Evolutionary conservation across 2,329 filamentous ascomycete species (phyloP), one percentile per base, ranked within the genome.

Genomic region (Aspergillus neotritici): DNA sequence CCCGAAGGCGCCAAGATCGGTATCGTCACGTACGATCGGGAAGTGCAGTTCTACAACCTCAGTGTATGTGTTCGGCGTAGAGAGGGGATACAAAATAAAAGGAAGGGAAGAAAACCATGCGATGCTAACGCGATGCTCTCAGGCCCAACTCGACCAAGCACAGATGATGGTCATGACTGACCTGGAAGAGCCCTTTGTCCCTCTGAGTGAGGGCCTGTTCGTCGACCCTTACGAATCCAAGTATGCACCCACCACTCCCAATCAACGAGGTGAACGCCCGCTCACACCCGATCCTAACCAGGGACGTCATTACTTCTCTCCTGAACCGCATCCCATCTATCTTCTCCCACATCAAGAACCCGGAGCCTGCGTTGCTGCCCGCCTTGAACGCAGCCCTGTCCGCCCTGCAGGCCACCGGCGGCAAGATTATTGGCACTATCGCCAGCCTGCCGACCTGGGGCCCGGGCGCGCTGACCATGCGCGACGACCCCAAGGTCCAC

Each of bases 151-250:
- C 33, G 84, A 93, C 43, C 83, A 89, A 68, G 88, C 93, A 8
- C 93, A 98, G 62, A 96, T 98, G 88, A 81, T 98, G 74, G 90
- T 98, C 39, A 95, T 98, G 87, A 87, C 93, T 3, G 93, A 98
- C 62, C 78, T 98, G 37, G 90, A 97, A 58, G 93, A 98, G 54
- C 93, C 93, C 0, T 98, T 98, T 63, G 82, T 97, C 12, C 90
- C 93, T 3, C 74, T 98, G 13, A 88, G 86, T 50, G 86, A 94
- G 45, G 90, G 91, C 12, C 75, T 98, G 8, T 97, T 97, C 64
- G 91, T 97, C 12, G 91, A 98, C 64, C 89, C 93, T 2, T 83
- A 89, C 56, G 87, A 95, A 64, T 93, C 88, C 35, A 91, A 85
- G 74, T 80, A 69, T 43, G 72, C 16, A 21, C 4, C 11, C 9